These are phyloP conservation scores for Apium graveolens DNA, from an alignment of 129 eudicot genomes.

Conservation along the genomic window DNA sequence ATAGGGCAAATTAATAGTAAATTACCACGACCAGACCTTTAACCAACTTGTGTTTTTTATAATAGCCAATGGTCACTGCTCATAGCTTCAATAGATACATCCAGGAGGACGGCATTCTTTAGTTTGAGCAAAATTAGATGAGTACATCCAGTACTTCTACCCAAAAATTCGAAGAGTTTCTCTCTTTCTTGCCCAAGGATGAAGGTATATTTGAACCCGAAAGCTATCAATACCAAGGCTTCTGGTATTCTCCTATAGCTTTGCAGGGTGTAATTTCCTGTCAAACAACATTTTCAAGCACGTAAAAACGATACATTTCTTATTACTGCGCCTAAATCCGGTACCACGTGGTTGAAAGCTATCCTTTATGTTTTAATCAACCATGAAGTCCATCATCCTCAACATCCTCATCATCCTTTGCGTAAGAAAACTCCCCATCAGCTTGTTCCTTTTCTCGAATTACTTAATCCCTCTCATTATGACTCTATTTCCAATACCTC, in stretches of 20 bases:
- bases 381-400: not conserved
- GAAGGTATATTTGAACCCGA: no score
- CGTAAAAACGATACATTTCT: constrained; percentile 33
- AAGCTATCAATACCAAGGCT: no score
- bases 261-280: constrained; percentile 39
- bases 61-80: no score
- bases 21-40: no score
- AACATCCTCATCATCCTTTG: constrained; percentile 3
- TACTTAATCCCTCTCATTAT: not conserved
- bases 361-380: constrained; percentile 24
- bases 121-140: no score
- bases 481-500: not conserved
- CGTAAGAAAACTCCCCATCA: not conserved
- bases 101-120: no score
- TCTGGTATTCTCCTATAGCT: not conserved
- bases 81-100: no score
- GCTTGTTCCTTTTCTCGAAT: not conserved
- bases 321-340: constrained; percentile 44
- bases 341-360: constrained; percentile 53
- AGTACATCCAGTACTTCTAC: no score
- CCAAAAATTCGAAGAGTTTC: no score
- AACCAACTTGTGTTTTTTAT: no score
- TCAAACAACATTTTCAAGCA: constrained; percentile 34
- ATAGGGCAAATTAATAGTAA: no score
- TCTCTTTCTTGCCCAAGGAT: no score